phyloP scores from a whole-genome alignment of 345 rosid genomes.

The Salix udensis region DNA sequence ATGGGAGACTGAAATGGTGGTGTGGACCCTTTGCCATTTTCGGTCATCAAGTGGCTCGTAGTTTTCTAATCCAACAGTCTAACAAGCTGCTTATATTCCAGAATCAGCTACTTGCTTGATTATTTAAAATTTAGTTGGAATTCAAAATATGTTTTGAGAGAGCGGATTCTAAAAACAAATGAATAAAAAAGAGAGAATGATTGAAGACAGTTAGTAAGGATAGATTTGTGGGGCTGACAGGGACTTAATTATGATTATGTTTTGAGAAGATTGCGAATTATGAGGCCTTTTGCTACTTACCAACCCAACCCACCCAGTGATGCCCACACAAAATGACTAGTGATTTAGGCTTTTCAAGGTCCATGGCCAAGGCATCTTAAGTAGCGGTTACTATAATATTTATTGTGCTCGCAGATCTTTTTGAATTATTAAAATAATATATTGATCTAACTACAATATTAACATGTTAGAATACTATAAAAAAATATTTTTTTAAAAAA shows the following conservation, averaged over 20 bases:
- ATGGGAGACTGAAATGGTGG: slow-evolving; percentile 10
- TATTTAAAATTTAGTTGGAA: neutral
- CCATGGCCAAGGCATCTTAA: slow-evolving; percentile 26
- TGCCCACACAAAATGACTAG: slow-evolving; percentile 19
- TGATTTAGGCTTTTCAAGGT: slow-evolving; percentile 25
- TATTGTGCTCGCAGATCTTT: too few species aligned
- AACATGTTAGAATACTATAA: too few species aligned
- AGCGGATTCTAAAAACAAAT: neutral
- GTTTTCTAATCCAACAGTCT: neutral
- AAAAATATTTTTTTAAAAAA: too few species aligned
- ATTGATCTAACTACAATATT: too few species aligned
- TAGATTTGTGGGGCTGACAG: slow-evolving; percentile 32
- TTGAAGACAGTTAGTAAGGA: slow-evolving; percentile 6
- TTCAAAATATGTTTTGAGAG: neutral
- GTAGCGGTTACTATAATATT: too few species aligned
- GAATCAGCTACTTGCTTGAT: neutral
- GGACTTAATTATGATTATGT: slow-evolving; percentile 32
- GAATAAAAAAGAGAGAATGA: neutral
- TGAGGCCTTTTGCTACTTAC: slow-evolving; percentile 49
- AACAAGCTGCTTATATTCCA: neutral
- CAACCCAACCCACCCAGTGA: slow-evolving; percentile 55
- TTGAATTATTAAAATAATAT: too few species aligned
- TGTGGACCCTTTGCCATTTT: slow-evolving; percentile 13
- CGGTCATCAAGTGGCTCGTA: slow-evolving; percentile 2
- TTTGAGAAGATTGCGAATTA: slow-evolving; percentile 31